phyloP scores from a whole-genome alignment of 805 yeast genomes.

The Wickerhamiella dianesei region DNA sequence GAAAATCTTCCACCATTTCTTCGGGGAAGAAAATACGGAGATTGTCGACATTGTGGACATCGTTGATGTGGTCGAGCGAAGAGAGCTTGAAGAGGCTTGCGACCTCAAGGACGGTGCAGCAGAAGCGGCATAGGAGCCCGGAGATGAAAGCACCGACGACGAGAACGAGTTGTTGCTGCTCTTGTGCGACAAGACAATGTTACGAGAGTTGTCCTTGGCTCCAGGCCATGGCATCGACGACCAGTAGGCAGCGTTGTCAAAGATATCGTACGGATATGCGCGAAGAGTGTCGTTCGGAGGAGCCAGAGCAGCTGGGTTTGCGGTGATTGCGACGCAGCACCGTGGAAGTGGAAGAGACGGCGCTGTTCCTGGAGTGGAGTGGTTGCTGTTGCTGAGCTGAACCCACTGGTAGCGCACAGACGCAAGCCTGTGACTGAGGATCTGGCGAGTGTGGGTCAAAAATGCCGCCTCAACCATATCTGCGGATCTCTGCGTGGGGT shows the following conservation, averaged over 20 bases:
- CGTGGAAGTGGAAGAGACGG: conserved; percentile 24
- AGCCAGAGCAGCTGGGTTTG: conserved; percentile 15
- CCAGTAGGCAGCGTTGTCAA: conserved; percentile 27
- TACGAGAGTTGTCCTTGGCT: not conserved
- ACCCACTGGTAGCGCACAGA: conserved; percentile 13
- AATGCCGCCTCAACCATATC: not conserved
- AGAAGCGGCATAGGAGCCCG: not conserved
- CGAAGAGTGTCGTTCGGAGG: conserved; percentile 14
- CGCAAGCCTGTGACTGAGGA: conserved; percentile 17
- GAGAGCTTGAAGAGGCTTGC: not conserved
- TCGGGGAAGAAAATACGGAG: not conserved
- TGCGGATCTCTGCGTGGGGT: not conserved
- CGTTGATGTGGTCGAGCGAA: not conserved
- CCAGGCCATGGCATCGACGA: not conserved
- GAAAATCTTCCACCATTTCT: not conserved
- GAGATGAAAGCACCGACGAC: not conserved
- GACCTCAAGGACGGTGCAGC: not conserved
- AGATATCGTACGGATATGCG: conserved; percentile 26
- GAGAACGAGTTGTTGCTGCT: not conserved
- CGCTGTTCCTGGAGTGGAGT: conserved; percentile 9
- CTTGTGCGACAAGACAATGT: not conserved
- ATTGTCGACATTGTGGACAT: not conserved
- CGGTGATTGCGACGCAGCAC: conserved; percentile 18
- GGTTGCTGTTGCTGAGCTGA: conserved; percentile 6
- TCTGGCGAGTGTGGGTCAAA: conserved; percentile 19